Conservation (phyloP, 352 stramenopile species). For the Globisporangium rhizosaccharum region DNA sequence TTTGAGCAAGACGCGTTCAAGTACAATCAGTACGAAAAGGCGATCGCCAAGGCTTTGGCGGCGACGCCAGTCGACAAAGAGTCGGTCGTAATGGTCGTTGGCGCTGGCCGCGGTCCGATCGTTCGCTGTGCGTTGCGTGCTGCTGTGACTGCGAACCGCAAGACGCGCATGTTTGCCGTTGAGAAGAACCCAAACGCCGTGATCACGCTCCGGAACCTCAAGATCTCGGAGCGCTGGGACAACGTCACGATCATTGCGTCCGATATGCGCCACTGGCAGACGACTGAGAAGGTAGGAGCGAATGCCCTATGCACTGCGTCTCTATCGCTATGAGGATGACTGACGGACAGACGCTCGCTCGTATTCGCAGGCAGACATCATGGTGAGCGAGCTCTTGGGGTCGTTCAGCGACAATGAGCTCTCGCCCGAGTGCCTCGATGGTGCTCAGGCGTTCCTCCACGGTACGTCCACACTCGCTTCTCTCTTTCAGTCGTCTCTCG, state of each 20-base stretch:
- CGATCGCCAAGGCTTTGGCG: slow-evolving; percentile 78
- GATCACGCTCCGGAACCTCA: slow-evolving; percentile 89
- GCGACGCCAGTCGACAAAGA: slow-evolving; percentile 52
- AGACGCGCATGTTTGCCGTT: slow-evolving; percentile 90
- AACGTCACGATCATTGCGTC: slow-evolving; percentile 77
- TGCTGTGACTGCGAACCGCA: slow-evolving; percentile 48
- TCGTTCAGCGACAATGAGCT: slow-evolving; percentile 99
- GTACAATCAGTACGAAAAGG: slow-evolving; percentile 96
- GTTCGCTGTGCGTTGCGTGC: slow-evolving; percentile 87
- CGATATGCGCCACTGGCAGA: slow-evolving; percentile 85
- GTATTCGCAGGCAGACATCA: slow-evolving; percentile 79
- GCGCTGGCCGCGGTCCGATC: slow-evolving; percentile 94
- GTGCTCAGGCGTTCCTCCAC: slow-evolving; percentile 90
- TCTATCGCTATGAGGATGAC: not conserved
- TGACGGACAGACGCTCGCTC: not conserved
- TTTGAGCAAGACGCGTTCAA: slow-evolving; percentile 99
- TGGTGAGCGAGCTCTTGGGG: slow-evolving; percentile 95
- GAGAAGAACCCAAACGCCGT: slow-evolving; percentile 99
- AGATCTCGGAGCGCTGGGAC: slow-evolving; percentile 84
- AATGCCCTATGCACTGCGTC: too few relatives aligned
- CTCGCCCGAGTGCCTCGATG: slow-evolving; percentile 97
- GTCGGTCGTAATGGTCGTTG: slow-evolving; percentile 87
- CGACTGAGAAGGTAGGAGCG: slow-evolving; percentile 42
- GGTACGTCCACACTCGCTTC: slow-evolving; percentile 20
- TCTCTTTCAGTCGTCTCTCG: not conserved